These are phyloP conservation scores for Trichaptum fuscoviolaceum DNA, from an alignment of 768 basidiomycete genomes.

Conservation along the genomic window DNA sequence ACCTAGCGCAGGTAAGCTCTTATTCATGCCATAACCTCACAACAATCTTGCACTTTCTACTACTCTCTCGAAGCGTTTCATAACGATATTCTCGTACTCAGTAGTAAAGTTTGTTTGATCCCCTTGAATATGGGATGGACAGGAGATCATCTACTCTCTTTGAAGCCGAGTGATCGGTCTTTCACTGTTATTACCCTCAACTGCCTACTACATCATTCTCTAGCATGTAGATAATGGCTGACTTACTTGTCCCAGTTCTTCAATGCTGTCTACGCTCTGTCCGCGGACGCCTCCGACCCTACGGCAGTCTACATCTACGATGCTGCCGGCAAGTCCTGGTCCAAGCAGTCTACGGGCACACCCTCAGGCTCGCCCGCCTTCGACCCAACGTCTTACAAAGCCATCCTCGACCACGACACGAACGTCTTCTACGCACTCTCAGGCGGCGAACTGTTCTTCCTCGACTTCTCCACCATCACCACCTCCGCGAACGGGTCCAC, in stretches of 20 bases:
- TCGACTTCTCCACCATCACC: constrained; percentile 66
- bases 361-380: constrained; percentile 35
- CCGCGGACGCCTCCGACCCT: constrained; percentile 67
- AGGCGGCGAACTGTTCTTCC: constrained; percentile 54
- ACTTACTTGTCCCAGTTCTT: constrained; percentile 48
- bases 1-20: constrained; percentile 55
- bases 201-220: too few relatives aligned
- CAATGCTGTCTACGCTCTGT: constrained; percentile 83
- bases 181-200: too few relatives aligned
- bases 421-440: constrained; percentile 82
- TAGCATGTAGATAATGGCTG: too few relatives aligned
- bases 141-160: too few relatives aligned
- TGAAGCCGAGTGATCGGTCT: too few relatives aligned
- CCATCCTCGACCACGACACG: constrained; percentile 92
- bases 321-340: constrained; percentile 68
- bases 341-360: constrained; percentile 53
- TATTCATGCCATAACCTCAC: constrained; percentile 1
- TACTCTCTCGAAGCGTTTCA: not conserved
- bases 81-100: not conserved
- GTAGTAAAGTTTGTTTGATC: not conserved
- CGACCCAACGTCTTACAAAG: constrained; percentile 57
- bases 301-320: constrained; percentile 78
- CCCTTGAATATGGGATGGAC: not conserved
- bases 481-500: constrained; percentile 40
- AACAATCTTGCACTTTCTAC: constrained; percentile 3